These are phyloP conservation scores for Paracamarosporium sp. DNA, from an alignment of 2,329 filamentous ascomycete genomes.

Conservation along the genomic window DNA sequence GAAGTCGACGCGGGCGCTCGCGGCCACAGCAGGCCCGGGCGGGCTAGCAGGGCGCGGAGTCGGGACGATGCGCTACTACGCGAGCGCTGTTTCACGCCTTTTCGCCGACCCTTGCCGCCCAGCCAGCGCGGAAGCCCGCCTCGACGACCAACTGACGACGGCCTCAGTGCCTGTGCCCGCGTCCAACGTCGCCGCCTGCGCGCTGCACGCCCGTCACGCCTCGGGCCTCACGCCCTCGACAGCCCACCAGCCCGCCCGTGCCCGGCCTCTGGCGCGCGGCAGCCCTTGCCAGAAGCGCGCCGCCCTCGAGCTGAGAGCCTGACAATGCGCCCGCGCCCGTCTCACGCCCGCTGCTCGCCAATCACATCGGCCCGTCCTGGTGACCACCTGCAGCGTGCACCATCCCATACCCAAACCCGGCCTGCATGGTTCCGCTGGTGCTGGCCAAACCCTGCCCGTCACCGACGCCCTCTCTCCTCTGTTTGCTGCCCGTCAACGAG, in stretches of 20 bases:
- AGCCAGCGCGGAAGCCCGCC: neutral
- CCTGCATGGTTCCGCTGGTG: conserved; percentile 6
- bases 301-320: neutral
- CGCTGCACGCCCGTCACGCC: no score
- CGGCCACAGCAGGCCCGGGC: neutral
- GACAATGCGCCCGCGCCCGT: no score
- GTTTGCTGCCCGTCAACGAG: neutral
- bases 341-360: conserved; percentile 5
- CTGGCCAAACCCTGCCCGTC: conserved; percentile 1
- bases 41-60: conserved; percentile 35
- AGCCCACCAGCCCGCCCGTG: neutral
- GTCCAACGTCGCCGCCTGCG: no score
- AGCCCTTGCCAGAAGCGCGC: neutral
- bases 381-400: conserved; percentile 11
- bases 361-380: conserved; percentile 9
- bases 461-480: neutral
- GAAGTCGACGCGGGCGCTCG: no score
- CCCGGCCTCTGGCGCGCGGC: neutral
- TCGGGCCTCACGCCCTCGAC: neutral
- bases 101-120: conserved; percentile 5
- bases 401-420: no score
- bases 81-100: conserved; percentile 37
- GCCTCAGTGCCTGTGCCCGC: no score
- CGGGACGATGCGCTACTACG: conserved; percentile 36
- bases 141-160: no score